A percentile compares a stretch with the other conserved stretches of the same genome.
Conservation (phyloP, 2,329 filamentous ascomycete genomes). For the Ceratocystis huliohia region DNA sequence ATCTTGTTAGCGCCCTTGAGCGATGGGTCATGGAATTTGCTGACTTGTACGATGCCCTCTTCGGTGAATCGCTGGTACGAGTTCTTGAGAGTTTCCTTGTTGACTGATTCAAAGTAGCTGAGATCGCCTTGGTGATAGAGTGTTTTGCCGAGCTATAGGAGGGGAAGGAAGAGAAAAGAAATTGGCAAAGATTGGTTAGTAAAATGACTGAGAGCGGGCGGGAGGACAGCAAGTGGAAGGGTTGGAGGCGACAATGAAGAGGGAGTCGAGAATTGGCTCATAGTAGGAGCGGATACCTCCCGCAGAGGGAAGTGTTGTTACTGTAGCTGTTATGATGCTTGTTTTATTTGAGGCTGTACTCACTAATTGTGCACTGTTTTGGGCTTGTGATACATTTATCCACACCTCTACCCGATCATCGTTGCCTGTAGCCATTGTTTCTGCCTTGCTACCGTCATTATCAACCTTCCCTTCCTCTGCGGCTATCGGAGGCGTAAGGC, state of each 20-base stretch:
- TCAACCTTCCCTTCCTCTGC: constrained; percentile 13
- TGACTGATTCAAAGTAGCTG: constrained; percentile 94
- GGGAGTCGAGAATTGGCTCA: too few relatives aligned
- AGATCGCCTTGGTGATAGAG: constrained; percentile 95
- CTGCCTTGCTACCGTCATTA: not conserved
- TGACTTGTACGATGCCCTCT: constrained; percentile 71
- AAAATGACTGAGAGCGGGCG: not conserved
- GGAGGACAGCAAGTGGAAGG: not conserved
- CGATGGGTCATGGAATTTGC: constrained; percentile 49
- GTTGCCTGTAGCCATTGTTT: not conserved
- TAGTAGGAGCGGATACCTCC: too few relatives aligned
- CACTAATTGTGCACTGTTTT: constrained; percentile 70
- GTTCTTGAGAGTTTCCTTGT: constrained; percentile 95
- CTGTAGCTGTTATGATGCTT: not conserved
- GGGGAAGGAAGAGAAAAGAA: not conserved
- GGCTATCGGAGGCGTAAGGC: constrained; percentile 58
- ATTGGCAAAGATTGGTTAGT: not conserved
- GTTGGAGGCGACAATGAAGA: not conserved
- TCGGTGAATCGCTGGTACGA: constrained; percentile 79
- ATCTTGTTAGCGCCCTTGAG: constrained; percentile 33
- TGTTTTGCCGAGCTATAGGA: constrained; percentile 69
- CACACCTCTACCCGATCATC: constrained; percentile 50
- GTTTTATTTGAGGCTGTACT: constrained; percentile 26
- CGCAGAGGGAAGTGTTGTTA: not conserved
- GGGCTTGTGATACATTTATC: constrained; percentile 61